A percentile compares a stretch with the other conserved stretches of the same genome.
phyloP scores from a whole-genome alignment of 495 filamentous ascomycete species.

The Neurospora sp. region DNA sequence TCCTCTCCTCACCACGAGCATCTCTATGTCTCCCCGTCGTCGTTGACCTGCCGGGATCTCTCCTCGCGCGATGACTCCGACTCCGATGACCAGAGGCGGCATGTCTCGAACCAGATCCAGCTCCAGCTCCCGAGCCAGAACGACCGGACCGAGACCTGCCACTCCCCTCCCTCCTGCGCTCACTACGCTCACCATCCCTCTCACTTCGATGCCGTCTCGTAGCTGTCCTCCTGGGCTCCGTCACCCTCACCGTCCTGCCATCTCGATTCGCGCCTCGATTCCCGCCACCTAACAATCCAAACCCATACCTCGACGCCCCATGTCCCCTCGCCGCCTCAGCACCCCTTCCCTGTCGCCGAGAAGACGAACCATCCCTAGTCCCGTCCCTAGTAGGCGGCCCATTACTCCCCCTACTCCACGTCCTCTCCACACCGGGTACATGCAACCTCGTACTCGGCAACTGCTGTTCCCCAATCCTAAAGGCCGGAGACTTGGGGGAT shows the following conservation, averaged over 20 bases:
- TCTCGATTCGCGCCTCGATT: not conserved
- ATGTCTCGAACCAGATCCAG: not conserved
- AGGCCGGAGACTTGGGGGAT: conserved; percentile 33
- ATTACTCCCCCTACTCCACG: conserved; percentile 24
- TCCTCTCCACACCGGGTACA: conserved; percentile 28
- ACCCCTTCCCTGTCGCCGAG: not conserved
- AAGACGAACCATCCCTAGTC: conserved; percentile 4
- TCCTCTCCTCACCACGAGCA: not conserved
- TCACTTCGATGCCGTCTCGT: conserved; percentile 3
- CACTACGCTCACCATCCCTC: conserved; percentile 15
- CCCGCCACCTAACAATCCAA: not conserved
- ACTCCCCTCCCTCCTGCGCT: conserved; percentile 14
- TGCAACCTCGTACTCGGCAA: conserved; percentile 31
- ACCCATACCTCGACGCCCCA: conserved; percentile 4
- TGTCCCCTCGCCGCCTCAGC: conserved; percentile 7
- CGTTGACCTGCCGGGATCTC: not conserved
- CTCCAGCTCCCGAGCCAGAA: not conserved
- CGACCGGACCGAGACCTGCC: not conserved
- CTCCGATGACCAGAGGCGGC: not conserved
- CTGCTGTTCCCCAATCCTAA: conserved; percentile 23
- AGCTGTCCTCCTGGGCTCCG: not conserved
- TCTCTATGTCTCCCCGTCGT: not conserved
- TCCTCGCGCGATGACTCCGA: not conserved
- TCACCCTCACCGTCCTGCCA: not conserved
- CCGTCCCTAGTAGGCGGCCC: conserved; percentile 18